Evolutionary conservation across 108 stramenopile species (phyloP).

Genomic region (Thalassiosira profunda): DNA sequence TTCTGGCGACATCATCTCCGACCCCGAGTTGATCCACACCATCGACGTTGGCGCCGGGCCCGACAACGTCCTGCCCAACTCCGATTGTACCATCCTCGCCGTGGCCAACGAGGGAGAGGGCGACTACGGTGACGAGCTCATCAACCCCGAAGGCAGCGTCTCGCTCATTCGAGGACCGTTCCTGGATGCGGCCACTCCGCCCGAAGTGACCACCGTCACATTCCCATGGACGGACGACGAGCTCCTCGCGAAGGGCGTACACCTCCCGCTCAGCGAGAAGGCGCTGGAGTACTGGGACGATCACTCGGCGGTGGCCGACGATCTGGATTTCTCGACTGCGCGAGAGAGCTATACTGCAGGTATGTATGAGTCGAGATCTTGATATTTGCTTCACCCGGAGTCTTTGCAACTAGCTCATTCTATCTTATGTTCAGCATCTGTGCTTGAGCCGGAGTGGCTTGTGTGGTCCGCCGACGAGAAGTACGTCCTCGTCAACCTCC

Average conservation of each 20-base stretch:
- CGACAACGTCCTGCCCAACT: constrained; percentile 22
- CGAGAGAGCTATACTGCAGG: constrained; percentile 38
- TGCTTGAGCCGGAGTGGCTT: constrained; percentile 53
- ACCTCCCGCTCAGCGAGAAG: constrained; percentile 45
- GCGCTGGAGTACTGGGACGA: constrained; percentile 55
- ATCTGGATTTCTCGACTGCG: constrained; percentile 23
- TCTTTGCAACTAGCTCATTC: too few species aligned
- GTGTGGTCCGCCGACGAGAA: constrained; percentile 43
- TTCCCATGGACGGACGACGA: constrained; percentile 49
- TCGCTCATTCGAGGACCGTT: constrained; percentile 14
- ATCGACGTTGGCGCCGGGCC: constrained; percentile 47
- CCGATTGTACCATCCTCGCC: constrained; percentile 48
- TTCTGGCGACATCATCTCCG: not conserved
- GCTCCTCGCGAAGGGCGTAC: constrained; percentile 31
- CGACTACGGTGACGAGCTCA: constrained; percentile 10
- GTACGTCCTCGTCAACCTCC: constrained; percentile 52
- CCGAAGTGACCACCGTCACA: constrained; percentile 14
- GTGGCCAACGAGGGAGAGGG: constrained; percentile 62
- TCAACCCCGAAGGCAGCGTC: constrained; percentile 31
- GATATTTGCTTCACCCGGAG: too few species aligned
- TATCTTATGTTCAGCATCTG: too few species aligned
- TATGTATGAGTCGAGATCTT: too few species aligned
- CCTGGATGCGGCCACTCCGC: constrained; percentile 3
- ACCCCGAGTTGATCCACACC: constrained; percentile 24
- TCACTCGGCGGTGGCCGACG: constrained; percentile 32